Evolutionary conservation across 1,284 basidiomycete species (phyloP).

Genomic region (Volvariella volvacea): DNA sequence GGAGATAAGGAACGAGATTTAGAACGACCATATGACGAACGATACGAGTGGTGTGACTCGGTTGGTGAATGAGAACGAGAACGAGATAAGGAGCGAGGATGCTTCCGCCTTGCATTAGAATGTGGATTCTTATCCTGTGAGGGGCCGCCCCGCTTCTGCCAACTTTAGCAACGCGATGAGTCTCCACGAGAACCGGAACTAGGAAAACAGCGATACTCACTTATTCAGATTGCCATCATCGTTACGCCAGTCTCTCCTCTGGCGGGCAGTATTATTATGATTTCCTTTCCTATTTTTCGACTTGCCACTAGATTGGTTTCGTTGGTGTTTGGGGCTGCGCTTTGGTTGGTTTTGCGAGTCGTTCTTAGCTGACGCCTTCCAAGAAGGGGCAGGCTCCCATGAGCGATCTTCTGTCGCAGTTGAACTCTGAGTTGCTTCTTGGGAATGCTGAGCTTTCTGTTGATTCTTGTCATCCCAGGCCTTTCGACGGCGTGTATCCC

Average conservation of each 20-base stretch:
- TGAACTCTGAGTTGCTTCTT: conserved; percentile 13
- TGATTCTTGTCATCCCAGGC: conserved; percentile 21
- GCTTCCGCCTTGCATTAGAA: conserved; percentile 28
- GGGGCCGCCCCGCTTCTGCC: conserved; percentile 39
- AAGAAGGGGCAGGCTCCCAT: conserved; percentile 61
- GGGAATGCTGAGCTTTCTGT: conserved; percentile 13
- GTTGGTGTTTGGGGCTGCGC: conserved; percentile 14
- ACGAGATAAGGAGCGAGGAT: conserved; percentile 47
- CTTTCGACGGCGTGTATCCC: conserved; percentile 33
- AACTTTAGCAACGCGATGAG: conserved; percentile 27
- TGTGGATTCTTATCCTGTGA: conserved; percentile 27
- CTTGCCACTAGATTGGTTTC: conserved; percentile 16
- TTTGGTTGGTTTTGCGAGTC: conserved; percentile 17
- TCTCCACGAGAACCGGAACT: conserved; percentile 8
- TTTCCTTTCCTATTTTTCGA: conserved; percentile 22
- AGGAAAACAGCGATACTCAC: conserved; percentile 27
- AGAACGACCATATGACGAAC: conserved; percentile 59
- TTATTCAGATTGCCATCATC: conserved; percentile 67
- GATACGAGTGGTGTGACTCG: conserved; percentile 55
- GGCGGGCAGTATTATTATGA: conserved; percentile 19
- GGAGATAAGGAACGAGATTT: conserved; percentile 50
- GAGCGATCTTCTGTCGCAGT: conserved; percentile 33
- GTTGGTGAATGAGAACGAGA: conserved; percentile 50
- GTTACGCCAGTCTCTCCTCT: conserved; percentile 52
- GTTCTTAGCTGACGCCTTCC: conserved; percentile 37